Evolutionary conservation across 176 grass and related monocot species (phyloP).

Genomic region (Thinopyrum elongatum): DNA sequence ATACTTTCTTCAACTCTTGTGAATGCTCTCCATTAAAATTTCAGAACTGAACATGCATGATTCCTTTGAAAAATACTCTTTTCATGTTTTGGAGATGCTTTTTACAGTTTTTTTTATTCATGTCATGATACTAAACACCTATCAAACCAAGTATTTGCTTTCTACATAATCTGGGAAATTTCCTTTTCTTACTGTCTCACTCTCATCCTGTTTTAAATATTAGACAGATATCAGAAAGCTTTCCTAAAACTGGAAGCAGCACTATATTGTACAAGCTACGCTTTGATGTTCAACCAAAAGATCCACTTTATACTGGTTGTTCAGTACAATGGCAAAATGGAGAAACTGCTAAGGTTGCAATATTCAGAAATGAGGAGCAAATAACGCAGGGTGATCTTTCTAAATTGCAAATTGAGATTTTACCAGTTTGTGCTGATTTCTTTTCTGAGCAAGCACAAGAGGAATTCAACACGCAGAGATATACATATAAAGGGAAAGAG

Average conservation of each 20-base stretch:
- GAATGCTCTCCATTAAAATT: no score
- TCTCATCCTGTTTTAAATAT: background rate
- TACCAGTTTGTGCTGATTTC: background rate
- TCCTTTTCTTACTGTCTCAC: background rate
- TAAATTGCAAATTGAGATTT: conserved; percentile 22
- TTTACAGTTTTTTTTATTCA: background rate
- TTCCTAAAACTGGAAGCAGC: background rate
- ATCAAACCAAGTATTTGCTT: background rate
- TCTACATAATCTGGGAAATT: background rate
- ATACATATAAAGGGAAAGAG: background rate
- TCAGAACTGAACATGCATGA: no score
- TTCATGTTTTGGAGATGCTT: no score
- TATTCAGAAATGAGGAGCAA: background rate
- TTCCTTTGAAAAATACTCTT: no score
- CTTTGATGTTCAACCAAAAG: background rate
- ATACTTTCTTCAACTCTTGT: no score
- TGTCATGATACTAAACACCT: background rate
- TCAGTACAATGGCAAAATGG: background rate
- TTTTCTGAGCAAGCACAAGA: background rate
- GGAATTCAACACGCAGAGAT: background rate
- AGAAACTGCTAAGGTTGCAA: background rate
- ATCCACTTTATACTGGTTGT: background rate
- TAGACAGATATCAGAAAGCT: background rate
- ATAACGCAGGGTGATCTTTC: background rate
- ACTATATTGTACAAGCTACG: background rate